Base-by-base conservation (phyloP, 805 yeast species). In the Ogataea methylovora region DNA sequence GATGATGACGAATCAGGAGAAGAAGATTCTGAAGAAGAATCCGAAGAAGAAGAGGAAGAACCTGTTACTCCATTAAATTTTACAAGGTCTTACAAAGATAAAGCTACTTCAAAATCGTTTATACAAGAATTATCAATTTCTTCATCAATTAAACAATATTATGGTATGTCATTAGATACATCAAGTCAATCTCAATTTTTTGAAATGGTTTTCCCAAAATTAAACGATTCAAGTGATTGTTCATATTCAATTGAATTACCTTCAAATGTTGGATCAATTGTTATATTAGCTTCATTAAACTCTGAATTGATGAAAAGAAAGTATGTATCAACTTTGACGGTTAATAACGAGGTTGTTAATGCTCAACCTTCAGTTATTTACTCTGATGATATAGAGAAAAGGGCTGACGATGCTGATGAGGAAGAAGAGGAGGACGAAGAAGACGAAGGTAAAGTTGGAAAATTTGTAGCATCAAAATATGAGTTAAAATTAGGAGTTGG, bases 401-500 rank as follows among this genome's bases (percentile, higher is more conserved):
- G 50, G 3, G 43, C 37, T 11, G 10, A 12, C 8, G 22, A 14
- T n/a, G 30, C 8, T 36, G 50, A 49, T 27, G 48, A 43, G 4
- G 36, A 38, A 12, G 40, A 45, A 24, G 37, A 34, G 8, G 43
- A 45, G 22, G 51, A 49, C 2, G 42, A 39, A 12, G 9, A 9
- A 9, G 24, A 17, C 14, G 14, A 4, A 13, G 11, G 8, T 7
- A 27, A 35, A 35, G 43, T 20, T 48, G 49, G 28, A 46, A 43
- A 36, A 39, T 48, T 42, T 39, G 50, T 41, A 39, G 56, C 60
- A 40, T 38, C 62, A 52, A 58, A 61, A 37, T 71, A 61, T 44
- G 77, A 71, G 40, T 41, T 69, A 36, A 69, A 65, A 40, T 49
- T 71, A 23, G 65, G 69, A 14, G 43, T 56, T 30, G 78, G 78